Evolutionary conservation across 495 filamentous ascomycete genomes (phyloP), one percentile per base, ranked within the genome.

Genomic region (Hyaloscypha finlandica): DNA sequence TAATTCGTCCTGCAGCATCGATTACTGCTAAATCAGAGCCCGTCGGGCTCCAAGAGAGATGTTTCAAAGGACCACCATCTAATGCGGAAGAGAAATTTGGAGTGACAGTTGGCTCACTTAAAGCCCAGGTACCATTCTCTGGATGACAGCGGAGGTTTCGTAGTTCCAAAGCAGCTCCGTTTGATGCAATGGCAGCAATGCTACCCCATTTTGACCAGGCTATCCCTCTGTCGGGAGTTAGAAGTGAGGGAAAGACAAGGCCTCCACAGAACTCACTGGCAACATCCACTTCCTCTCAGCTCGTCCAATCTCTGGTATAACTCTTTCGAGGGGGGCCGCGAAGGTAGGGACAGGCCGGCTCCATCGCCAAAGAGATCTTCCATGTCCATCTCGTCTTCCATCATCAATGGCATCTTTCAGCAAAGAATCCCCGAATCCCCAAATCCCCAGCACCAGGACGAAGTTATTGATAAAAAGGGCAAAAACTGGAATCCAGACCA

Each of bases 141-240:
- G 88, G 84, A 65, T 86, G 83, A 68, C 89, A 90, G 31, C 85
- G 82, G 9, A 98, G 81, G 75, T 91, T 88, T 58, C 89, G 86
- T 14, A 96, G 79, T 66, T 88, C 85, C 35, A 97, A 80, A 6
- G 80, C 81, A 29, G 82, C 82, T 29, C 90, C 89, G 75, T 91
- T 86, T n/a, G 84, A 76, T 29, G 88, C 84, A 70, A 98, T 90
- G 64, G 88, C 88, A 33, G 94, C 94, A 75, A 98, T 91, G 71
- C 88, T 92, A 63, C 95, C 95, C 73, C 88, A 81, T 64, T 89
- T 92, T 20, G 95, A 97, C 96, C 96, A 98, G 58, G 89, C 89
- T 61, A 97, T 84, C 68, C 85, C 89, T 70, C 93, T 97, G 71
- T 8, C 25, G 62, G 37, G 22, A 39, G 55, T 80, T 53, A 66